Base-by-base conservation (phyloP, 1,284 basidiomycete genomes). In the Polyporus tsugae region DNA sequence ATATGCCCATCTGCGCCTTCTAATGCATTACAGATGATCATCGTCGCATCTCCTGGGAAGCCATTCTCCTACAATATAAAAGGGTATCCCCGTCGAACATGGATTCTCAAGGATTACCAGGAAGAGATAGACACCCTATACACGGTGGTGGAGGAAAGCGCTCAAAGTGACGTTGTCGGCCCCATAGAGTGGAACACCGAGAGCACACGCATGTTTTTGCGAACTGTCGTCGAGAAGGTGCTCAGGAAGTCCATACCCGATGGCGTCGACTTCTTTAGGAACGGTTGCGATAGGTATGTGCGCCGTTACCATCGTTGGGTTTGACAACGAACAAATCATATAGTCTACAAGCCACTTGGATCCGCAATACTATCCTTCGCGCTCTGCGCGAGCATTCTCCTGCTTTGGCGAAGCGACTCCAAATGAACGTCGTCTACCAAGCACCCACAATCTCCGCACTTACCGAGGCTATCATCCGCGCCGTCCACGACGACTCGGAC, bases 211-310 rank as follows among this genome's bases (percentile, higher is more conserved):
- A 61, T 65, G 4, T 83, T 83, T 65, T 77, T 81, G 19, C 69
- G 78, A 10, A 64, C 60, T 7, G 75, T 77, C 25, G 76, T 83
- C 0, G 33, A 63, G 2, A 73, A 72, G 29, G 79, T 82, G 9
- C 52, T 82, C 58, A 62, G 65, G 5, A 65, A 68, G 10, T n/a
- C 44, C 0, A 68, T 82, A 1, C 36, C 60, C 1, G 81, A 82
- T 55, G 76, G 81, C 46, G 81, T 78, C 53, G 83, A 86, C 71
- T 69, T 85, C 19, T 85, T 85, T 73, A 77, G 81, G 42, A 70
- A 74, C 63, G 84, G 84, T 19, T 82, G 82, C 57, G 84, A 85
- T 67, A 85, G 83, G 84, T 83, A 42, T 53, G 38, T 36, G 22
- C 11, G 22, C n/a, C 35, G 13, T 33, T 1, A 41, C 36, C 38